Evolutionary conservation across 2,329 filamentous ascomycete species (phyloP).

Genomic region (Sclerotinia subarctica): DNA sequence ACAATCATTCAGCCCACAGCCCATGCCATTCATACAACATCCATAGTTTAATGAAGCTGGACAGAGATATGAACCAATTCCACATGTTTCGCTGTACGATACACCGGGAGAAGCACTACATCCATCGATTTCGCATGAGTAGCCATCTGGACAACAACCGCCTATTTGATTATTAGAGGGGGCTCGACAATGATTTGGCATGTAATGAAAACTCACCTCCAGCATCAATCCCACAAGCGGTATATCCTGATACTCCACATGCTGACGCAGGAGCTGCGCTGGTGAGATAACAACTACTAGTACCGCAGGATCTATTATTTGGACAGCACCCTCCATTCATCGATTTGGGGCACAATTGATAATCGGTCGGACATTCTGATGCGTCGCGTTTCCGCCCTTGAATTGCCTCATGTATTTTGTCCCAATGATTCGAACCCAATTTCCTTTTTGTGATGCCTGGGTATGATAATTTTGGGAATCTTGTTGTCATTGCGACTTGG

Average conservation of each 20-base stretch:
- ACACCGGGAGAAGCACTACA: slow-evolving; percentile 48
- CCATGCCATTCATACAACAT: slow-evolving; percentile 51
- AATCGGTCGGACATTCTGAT: slow-evolving; percentile 31
- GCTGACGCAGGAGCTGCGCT: slow-evolving; percentile 28
- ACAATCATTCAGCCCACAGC: slow-evolving; percentile 48
- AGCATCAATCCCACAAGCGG: slow-evolving; percentile 32
- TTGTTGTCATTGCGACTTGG: slow-evolving; percentile 20
- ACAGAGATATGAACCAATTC: slow-evolving; percentile 47
- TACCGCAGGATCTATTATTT: slow-evolving; percentile 47
- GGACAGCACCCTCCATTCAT: slow-evolving; percentile 41
- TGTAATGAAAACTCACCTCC: slow-evolving; percentile 33
- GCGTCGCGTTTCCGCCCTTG: slow-evolving; percentile 34
- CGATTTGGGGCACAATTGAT: slow-evolving; percentile 33
- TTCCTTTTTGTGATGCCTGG: slow-evolving; percentile 30
- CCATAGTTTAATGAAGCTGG: slow-evolving; percentile 50
- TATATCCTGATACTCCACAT: slow-evolving; percentile 32
- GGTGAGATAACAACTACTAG: slow-evolving; percentile 43
- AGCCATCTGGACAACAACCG: slow-evolving; percentile 43
- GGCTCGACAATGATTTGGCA: neutral
- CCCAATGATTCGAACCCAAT: slow-evolving; percentile 34
- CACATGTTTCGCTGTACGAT: slow-evolving; percentile 44
- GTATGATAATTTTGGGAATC: slow-evolving; percentile 31
- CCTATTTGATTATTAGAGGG: slow-evolving; percentile 27
- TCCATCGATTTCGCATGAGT: slow-evolving; percentile 45
- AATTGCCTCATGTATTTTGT: slow-evolving; percentile 34